Conservation (phyloP, 805 yeast genomes). For the Isabelozyma rhagii region DNA sequence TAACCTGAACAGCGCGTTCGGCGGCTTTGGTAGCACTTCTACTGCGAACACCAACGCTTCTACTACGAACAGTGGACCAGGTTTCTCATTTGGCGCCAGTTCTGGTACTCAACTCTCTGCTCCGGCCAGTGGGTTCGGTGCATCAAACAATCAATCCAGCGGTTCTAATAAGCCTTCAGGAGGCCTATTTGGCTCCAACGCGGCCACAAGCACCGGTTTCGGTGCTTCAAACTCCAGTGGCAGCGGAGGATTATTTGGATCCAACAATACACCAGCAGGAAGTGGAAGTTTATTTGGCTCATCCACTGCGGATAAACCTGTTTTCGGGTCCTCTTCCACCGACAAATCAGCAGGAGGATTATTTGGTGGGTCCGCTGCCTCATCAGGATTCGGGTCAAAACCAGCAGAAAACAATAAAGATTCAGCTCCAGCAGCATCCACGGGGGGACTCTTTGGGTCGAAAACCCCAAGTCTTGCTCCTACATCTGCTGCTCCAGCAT, state of each 20-base stretch:
- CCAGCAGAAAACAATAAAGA: neutral
- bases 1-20: neutral
- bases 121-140: neutral
- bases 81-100: slow-evolving; percentile 3
- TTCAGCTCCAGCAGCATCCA: neutral
- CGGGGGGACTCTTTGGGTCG: slow-evolving; percentile 11
- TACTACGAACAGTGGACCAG: neutral
- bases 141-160: too few relatives aligned
- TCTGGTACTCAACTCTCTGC: neutral
- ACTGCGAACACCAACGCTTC: slow-evolving; percentile 2
- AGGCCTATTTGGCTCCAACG: slow-evolving; percentile 6
- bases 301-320: slow-evolving; percentile 1
- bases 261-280: slow-evolving; percentile 3
- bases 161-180: neutral
- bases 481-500: neutral
- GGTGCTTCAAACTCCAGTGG: neutral
- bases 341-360: slow-evolving; percentile 2
- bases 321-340: slow-evolving; percentile 6
- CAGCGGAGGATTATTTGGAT: slow-evolving; percentile 2
- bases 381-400: slow-evolving; percentile 6
- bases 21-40: slow-evolving; percentile 2
- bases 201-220: neutral
- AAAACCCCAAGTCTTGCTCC: slow-evolving; percentile 2
- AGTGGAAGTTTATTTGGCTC: slow-evolving; percentile 10
- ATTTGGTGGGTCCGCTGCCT: slow-evolving; percentile 3